Conservation (phyloP, 306 rosid species). For the Castanea crenata region DNA sequence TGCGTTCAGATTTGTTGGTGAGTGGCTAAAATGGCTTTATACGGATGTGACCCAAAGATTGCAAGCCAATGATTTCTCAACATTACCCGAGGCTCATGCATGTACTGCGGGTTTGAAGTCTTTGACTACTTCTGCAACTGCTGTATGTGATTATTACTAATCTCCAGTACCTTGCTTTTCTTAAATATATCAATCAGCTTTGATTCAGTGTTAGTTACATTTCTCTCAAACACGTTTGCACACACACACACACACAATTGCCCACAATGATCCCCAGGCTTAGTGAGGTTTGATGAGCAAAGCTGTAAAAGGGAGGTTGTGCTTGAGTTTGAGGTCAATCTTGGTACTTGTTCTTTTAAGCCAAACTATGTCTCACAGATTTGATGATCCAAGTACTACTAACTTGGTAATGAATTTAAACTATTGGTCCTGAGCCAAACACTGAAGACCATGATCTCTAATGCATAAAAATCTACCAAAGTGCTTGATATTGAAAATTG, state of each 20-base stretch:
- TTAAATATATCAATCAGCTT: not conserved
- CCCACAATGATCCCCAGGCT: not conserved
- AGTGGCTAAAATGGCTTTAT: slow-evolving; percentile 91
- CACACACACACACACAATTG: not conserved
- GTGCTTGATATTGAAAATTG: not conserved
- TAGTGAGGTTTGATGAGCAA: not conserved
- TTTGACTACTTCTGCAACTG: slow-evolving; percentile 84
- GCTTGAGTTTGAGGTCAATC: not conserved
- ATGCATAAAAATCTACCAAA: not conserved
- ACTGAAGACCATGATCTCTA: not conserved
- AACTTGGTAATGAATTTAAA: not conserved
- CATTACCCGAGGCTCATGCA: slow-evolving; percentile 97
- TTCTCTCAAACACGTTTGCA: not conserved
- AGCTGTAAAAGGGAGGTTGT: not conserved
- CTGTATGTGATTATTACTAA: slow-evolving; percentile 54
- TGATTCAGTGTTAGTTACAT: not conserved
- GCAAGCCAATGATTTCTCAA: slow-evolving; percentile 75
- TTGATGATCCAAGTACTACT: not conserved
- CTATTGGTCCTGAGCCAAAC: not conserved
- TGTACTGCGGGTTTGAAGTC: slow-evolving; percentile 99
- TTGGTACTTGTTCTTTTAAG: not conserved
- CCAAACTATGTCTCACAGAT: not conserved
- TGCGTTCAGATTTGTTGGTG: slow-evolving; percentile 94
- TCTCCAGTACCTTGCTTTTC: slow-evolving; percentile 1
- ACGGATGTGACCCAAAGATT: slow-evolving; percentile 80